Evolutionary conservation across 192 early-diverging fungal species (phyloP).

Genomic region (Pilobolus umbonatus): DNA sequence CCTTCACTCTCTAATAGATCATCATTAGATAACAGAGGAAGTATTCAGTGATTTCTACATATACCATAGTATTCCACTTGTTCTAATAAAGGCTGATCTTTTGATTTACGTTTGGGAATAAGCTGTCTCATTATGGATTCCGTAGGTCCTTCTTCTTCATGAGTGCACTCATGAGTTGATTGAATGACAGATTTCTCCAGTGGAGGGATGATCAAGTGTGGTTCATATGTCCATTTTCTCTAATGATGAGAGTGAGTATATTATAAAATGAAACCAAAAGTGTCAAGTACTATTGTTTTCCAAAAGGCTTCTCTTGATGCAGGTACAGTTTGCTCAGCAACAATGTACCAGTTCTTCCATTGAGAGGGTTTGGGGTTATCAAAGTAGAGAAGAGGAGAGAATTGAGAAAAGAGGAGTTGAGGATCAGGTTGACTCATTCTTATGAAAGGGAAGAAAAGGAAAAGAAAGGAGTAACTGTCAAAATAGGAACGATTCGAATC

Average conservation of each 20-base stretch:
- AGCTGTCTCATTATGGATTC: slow-evolving; percentile 33
- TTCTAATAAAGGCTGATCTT: slow-evolving; percentile 42
- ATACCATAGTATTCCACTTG: slow-evolving; percentile 33
- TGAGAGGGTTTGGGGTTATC: neutral
- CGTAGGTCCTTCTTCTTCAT: slow-evolving; percentile 1
- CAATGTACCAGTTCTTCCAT: slow-evolving; percentile 29
- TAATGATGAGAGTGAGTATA: slow-evolving; percentile 8
- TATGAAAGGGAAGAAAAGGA: neutral
- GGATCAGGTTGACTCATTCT: neutral
- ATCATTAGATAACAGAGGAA: too few species aligned
- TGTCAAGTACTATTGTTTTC: slow-evolving; percentile 42
- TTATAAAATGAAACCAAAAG: neutral
- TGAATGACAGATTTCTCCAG: slow-evolving; percentile 46
- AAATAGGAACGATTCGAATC: too few species aligned
- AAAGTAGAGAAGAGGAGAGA: slow-evolving; percentile 17
- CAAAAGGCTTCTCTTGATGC: slow-evolving; percentile 40
- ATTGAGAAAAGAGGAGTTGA: slow-evolving; percentile 20
- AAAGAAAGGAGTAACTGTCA: too few species aligned
- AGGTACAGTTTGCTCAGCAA: slow-evolving; percentile 37
- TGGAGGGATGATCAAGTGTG: slow-evolving; percentile 59
- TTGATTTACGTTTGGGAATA: slow-evolving; percentile 43
- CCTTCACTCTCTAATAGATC: neutral
- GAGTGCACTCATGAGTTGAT: slow-evolving; percentile 13
- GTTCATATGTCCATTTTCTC: slow-evolving; percentile 55
- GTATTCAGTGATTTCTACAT: slow-evolving; percentile 3